These are phyloP conservation scores for Herpetomonas tarakana DNA, from an alignment of 208 protist species.

Conservation along the genomic window DNA sequence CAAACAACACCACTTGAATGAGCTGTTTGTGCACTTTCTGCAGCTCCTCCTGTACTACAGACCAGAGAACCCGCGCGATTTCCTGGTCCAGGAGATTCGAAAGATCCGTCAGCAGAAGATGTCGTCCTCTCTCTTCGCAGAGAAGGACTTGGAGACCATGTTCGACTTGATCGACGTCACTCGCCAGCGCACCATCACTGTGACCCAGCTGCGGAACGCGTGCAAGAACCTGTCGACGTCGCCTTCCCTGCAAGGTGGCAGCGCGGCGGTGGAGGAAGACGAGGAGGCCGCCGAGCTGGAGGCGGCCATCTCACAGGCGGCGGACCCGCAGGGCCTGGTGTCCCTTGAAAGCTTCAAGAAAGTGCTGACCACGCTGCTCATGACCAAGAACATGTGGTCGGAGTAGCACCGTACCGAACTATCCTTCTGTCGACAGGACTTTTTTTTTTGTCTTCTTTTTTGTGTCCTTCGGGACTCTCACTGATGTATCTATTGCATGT, in stretches of 20 bases:
- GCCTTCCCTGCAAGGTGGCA: conserved; percentile 1
- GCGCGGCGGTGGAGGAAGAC: conserved; percentile 15
- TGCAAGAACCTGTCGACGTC: conserved; percentile 79
- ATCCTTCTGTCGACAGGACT: too few relatives aligned
- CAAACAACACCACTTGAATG: conserved; percentile 74
- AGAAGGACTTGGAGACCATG: conserved; percentile 90
- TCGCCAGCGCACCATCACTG: conserved; percentile 78
- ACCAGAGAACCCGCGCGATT: conserved; percentile 75
- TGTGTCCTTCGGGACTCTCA: not conserved
- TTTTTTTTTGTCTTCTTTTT: too few relatives aligned
- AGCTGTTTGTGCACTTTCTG: conserved; percentile 86
- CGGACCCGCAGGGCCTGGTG: conserved; percentile 72
- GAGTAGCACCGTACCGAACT: conserved; percentile 5
- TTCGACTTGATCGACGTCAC: conserved; percentile 91
- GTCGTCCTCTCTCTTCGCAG: conserved; percentile 73
- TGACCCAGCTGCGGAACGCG: conserved; percentile 82
- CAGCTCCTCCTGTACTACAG: conserved; percentile 83
- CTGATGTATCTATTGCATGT: not conserved
- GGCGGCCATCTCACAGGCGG: conserved; percentile 57
- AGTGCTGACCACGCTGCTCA: conserved; percentile 62
- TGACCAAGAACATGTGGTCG: conserved; percentile 67
- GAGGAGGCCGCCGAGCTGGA: conserved; percentile 32
- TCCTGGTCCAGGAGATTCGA: conserved; percentile 70
- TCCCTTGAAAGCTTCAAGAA: conserved; percentile 82
- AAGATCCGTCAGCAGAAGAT: conserved; percentile 59